Conservation (phyloP, 345 rosid genomes). For the Sonneratia alba region DNA sequence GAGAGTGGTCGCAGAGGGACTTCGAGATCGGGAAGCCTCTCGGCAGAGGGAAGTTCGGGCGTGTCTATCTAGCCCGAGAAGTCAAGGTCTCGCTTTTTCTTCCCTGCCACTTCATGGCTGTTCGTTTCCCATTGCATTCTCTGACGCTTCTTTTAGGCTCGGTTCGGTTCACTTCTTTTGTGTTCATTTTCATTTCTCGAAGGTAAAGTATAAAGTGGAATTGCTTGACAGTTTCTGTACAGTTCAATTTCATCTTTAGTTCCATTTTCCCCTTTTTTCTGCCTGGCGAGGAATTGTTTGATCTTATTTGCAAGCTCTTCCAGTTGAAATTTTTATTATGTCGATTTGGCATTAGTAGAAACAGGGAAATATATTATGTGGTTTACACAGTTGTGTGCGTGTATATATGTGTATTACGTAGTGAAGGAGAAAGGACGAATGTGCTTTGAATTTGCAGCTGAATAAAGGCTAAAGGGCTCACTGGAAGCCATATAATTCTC, state of each 20-base stretch:
- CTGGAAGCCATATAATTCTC: no score
- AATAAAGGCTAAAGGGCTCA: no score
- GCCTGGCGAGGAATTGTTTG: not conserved
- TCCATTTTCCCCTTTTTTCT: not conserved
- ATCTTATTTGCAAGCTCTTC: not conserved
- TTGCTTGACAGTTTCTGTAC: not conserved
- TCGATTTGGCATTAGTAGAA: not conserved
- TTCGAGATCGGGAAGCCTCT: slow-evolving; percentile 91
- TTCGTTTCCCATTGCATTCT: not conserved
- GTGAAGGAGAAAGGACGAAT: not conserved
- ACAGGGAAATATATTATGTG: not conserved
- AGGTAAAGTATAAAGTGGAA: not conserved
- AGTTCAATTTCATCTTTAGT: not conserved
- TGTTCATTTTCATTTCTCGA: not conserved
- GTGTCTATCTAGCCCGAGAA: slow-evolving; percentile 89
- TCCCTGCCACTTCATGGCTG: no score
- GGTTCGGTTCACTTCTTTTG: no score
- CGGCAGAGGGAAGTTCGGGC: slow-evolving; percentile 81
- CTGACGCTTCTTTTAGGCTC: not conserved
- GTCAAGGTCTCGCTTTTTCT: slow-evolving; percentile 30
- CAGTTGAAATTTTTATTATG: not conserved
- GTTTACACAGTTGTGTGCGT: not conserved
- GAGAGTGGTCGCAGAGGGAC: slow-evolving; percentile 53
- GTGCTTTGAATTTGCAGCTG: no score
- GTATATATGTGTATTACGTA: not conserved